phyloP scores from a whole-genome alignment of 129 eudicot genomes.

The Sambucus nigra region DNA sequence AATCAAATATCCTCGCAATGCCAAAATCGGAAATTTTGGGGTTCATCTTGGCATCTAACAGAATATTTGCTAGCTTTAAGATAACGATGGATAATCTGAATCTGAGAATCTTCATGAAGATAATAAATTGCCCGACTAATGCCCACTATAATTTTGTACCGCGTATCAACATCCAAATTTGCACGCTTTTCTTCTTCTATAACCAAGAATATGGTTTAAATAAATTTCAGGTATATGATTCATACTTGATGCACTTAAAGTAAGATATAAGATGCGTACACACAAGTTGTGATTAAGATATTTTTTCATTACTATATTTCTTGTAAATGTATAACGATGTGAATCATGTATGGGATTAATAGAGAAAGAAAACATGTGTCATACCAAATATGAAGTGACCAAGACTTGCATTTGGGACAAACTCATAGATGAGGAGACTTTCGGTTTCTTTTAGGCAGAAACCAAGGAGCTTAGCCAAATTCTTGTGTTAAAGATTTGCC shows the following conservation, averaged over 20 bases:
- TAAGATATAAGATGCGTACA: not conserved
- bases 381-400: not conserved
- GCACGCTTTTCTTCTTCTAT: too few relatives aligned
- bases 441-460: too few relatives aligned
- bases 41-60: not conserved
- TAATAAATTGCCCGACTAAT: conserved; percentile 1
- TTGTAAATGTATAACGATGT: not conserved
- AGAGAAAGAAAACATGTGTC: not conserved
- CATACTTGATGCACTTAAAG: too few relatives aligned
- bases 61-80: conserved; percentile 1
- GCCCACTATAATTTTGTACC: conserved; percentile 4
- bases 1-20: not conserved
- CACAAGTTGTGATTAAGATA: too few relatives aligned
- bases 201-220: not conserved
- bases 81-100: conserved; percentile 5
- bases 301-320: too few relatives aligned
- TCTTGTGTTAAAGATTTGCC: too few relatives aligned
- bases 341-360: not conserved
- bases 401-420: not conserved
- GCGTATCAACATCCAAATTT: not conserved
- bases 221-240: too few relatives aligned
- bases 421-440: not conserved
- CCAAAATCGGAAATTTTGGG: conserved; percentile 7
- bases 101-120: conserved; percentile 7
- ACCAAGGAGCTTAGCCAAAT: too few relatives aligned